These are phyloP conservation scores for Aspergillus bombycis DNA, from an alignment of 2,329 filamentous ascomycete genomes.

Conservation along the genomic window DNA sequence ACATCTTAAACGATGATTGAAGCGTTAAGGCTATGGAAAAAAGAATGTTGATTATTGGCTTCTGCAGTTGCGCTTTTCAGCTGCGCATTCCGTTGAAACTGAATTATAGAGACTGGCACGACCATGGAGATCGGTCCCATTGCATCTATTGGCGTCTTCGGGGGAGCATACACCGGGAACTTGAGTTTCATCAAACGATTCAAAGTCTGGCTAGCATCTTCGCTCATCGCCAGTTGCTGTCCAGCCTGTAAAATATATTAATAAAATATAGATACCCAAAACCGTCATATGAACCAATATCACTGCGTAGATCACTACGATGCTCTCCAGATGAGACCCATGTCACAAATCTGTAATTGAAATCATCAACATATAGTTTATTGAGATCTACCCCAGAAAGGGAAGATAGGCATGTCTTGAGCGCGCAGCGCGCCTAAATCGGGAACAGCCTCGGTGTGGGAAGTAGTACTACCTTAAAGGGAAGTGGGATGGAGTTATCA, in stretches of 20 bases:
- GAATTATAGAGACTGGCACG: slow-evolving; percentile 1
- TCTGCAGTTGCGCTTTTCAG: not conserved
- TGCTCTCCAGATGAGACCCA: not conserved
- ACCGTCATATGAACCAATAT: not conserved
- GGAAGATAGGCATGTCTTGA: not conserved
- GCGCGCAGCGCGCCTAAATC: not conserved
- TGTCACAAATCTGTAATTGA: not conserved
- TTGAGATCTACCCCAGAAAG: not conserved
- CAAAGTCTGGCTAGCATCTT: not conserved
- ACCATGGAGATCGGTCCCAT: not conserved
- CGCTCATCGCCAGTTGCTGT: slow-evolving; percentile 15
- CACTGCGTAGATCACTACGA: not conserved
- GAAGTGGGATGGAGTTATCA: slow-evolving; percentile 1
- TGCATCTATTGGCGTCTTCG: slow-evolving; percentile 12
- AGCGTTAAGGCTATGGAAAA: not conserved
- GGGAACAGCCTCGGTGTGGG: not conserved
- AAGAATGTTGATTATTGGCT: not conserved
- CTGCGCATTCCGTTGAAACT: slow-evolving; percentile 2
- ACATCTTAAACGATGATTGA: slow-evolving; percentile 42
- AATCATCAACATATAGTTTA: not conserved
- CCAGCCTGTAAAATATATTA: slow-evolving; percentile 3
- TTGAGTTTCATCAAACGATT: not conserved
- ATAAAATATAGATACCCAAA: slow-evolving; percentile 19
- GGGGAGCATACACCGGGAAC: slow-evolving; percentile 1
- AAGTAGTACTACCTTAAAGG: not conserved